Conservation (phyloP, 768 basidiomycete species). For the Lactarius psammicola region DNA sequence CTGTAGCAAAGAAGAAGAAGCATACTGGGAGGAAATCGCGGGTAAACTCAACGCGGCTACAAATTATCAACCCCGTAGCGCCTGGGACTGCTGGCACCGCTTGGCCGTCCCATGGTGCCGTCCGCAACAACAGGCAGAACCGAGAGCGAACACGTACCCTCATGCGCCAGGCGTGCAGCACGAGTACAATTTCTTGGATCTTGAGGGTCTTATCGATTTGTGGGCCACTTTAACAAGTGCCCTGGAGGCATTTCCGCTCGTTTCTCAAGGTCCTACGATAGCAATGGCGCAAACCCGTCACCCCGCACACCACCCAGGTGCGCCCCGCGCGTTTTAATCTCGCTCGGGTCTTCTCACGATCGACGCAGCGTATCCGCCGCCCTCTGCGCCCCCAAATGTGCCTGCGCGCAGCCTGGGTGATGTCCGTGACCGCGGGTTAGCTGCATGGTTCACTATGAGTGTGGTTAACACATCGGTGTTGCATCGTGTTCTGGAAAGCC, state of each 20-base stretch:
- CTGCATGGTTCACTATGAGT: conserved; percentile 27
- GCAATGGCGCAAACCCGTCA: conserved; percentile 1
- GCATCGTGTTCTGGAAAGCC: conserved; percentile 16
- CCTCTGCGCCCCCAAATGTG: conserved; percentile 20
- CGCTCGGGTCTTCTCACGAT: conserved; percentile 7
- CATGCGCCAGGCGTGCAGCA: conserved; percentile 29
- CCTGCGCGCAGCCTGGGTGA: conserved; percentile 27
- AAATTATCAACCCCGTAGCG: conserved; percentile 12
- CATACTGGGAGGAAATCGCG: conserved; percentile 26
- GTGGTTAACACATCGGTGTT: conserved; percentile 25
- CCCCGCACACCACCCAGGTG: conserved; percentile 27
- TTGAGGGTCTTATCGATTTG: conserved; percentile 21
- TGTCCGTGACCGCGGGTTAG: conserved; percentile 18
- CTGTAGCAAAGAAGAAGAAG: conserved; percentile 1
- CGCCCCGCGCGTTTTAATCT: conserved; percentile 1
- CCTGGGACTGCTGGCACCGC: conserved; percentile 31
- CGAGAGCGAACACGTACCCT: conserved; percentile 18
- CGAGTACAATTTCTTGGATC: conserved; percentile 18
- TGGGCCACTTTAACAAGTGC: conserved; percentile 18
- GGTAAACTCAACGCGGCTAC: conserved; percentile 10
- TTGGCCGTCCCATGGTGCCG: conserved; percentile 28
- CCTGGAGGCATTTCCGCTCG: neutral
- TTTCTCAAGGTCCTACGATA: neutral
- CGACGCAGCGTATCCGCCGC: conserved; percentile 24
- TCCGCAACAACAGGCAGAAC: neutral